Evolutionary conservation across 2,329 filamentous ascomycete species (phyloP), one percentile per base, ranked within the genome.

Genomic region (Davidsoniella australis): DNA sequence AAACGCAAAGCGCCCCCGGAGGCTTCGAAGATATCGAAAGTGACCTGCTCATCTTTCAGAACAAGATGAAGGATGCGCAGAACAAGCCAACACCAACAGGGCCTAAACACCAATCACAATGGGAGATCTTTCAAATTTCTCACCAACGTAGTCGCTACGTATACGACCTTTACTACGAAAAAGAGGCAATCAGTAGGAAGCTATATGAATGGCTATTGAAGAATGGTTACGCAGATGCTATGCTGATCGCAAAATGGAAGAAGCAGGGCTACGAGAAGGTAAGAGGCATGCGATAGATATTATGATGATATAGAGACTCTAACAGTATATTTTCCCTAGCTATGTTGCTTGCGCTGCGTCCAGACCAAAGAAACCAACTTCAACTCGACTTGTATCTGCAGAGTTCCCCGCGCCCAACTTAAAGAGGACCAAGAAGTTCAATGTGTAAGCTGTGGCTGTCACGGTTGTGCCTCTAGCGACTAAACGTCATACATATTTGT

Each of bases 281-380:
- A 63, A 47, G 71, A 63, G 5, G 24, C 29, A 8, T n/a, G n/a
- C 1, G 8, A 12, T 33, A 50, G 7, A 16, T 16, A 16, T 16
- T 17, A 24, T 12, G 16, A 1, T 36, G 29, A n/a, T 43, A 18
- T 45, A 6, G 16, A 47, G 29, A 44, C 54, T 41, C 60, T 67
- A 52, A 64, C 50, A 45, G 2, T 38, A 7, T 17, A n/a, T 39
- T 4, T 29, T 42, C 20, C 17, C 33, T 59, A 91, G 84, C 68
- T 98, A 41, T 98, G 91, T 66, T 98, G 91, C 64, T 71, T 95
- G 49, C 78, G 88, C 54, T 98, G 91, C 65, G 89, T 98, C 50
- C 91, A 98, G 66, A 95, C 91, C n/a, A 96, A 96, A 66, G 91
- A 98, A 71, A 98, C 91, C 26, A 98, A 98, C 65, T 98, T 96